Conservation (phyloP, 2,329 filamentous ascomycete genomes). For the Cytospora chrysosperma region DNA sequence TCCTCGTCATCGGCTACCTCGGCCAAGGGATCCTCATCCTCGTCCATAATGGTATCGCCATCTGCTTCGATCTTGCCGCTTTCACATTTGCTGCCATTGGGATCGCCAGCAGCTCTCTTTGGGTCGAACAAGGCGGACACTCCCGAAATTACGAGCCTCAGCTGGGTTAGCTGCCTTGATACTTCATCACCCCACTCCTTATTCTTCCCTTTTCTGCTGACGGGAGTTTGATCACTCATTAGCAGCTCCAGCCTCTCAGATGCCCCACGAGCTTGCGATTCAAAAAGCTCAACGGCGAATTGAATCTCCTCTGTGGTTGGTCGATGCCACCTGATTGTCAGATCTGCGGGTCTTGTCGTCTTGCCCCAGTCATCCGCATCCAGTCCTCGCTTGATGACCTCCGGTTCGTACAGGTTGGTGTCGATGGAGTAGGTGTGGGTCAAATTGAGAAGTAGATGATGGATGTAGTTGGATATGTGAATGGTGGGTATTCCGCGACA, state of each 20-base stretch:
- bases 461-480: conserved; percentile 95
- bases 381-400: conserved; percentile 67
- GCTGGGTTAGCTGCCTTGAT: conserved; percentile 80
- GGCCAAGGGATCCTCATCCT: conserved; percentile 55
- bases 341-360: conserved; percentile 67
- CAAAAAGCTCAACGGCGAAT: conserved; percentile 87
- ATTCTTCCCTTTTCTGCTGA: conserved; percentile 90
- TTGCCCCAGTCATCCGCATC: conserved; percentile 82
- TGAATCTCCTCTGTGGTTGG: conserved; percentile 76
- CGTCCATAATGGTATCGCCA: conserved; percentile 42
- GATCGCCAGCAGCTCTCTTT: conserved; percentile 61
- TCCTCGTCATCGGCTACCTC: conserved; percentile 76
- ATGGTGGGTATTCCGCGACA: conserved; percentile 93
- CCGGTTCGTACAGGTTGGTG: conserved; percentile 82
- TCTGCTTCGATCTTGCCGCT: conserved; percentile 55
- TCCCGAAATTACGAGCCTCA: conserved; percentile 86
- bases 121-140: conserved; percentile 88
- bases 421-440: conserved; percentile 94
- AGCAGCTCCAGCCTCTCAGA: conserved; percentile 72
- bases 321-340: conserved; percentile 84
- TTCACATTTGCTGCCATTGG: conserved; percentile 45
- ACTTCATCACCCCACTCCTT: conserved; percentile 99
- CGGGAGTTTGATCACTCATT: conserved; percentile 76
- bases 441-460: conserved; percentile 90
- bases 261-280: conserved; percentile 76